These are phyloP conservation scores for Otatea glauca DNA, from an alignment of 176 grass and related monocot species.

Conservation along the genomic window DNA sequence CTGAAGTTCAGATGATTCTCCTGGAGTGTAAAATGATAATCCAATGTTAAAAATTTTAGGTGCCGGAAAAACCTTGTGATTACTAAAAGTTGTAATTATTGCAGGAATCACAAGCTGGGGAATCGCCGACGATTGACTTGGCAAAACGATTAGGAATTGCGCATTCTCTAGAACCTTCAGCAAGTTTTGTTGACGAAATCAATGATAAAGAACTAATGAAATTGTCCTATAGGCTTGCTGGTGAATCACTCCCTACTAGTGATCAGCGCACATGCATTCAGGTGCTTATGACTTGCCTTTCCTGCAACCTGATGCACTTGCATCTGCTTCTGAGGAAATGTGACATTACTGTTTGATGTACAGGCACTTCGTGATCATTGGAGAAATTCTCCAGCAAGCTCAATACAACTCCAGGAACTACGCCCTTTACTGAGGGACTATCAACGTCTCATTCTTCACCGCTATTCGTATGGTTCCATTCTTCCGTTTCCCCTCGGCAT, in stretches of 20 bases:
- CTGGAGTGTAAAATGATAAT: constrained; percentile 21
- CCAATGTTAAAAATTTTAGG: background rate
- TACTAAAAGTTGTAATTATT: constrained; percentile 20
- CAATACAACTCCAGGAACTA: constrained; percentile 74
- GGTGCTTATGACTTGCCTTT: constrained; percentile 46
- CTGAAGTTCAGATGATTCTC: constrained; percentile 12
- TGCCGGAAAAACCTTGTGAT: constrained; percentile 5
- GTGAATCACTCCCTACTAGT: constrained; percentile 61
- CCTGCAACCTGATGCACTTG: background rate
- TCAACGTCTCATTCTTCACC: constrained; percentile 66
- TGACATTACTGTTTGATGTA: constrained; percentile 30
- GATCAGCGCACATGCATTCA: constrained; percentile 73
- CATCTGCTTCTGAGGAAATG: constrained; percentile 23
- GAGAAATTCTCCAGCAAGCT: constrained; percentile 63
- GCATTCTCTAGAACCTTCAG: constrained; percentile 62
- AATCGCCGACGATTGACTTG: constrained; percentile 61
- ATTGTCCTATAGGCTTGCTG: constrained; percentile 66
- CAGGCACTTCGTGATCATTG: constrained; percentile 87
- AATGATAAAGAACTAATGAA: constrained; percentile 84
- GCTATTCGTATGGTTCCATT: constrained; percentile 54
- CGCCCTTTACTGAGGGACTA: constrained; percentile 85
- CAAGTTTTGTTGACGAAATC: constrained; percentile 70
- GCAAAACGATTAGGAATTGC: constrained; percentile 75
- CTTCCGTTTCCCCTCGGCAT: background rate
- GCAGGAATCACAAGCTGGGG: constrained; percentile 38